Evolutionary conservation across 2,329 filamentous ascomycete genomes (phyloP).

Genomic region (Penicillium sp.): DNA sequence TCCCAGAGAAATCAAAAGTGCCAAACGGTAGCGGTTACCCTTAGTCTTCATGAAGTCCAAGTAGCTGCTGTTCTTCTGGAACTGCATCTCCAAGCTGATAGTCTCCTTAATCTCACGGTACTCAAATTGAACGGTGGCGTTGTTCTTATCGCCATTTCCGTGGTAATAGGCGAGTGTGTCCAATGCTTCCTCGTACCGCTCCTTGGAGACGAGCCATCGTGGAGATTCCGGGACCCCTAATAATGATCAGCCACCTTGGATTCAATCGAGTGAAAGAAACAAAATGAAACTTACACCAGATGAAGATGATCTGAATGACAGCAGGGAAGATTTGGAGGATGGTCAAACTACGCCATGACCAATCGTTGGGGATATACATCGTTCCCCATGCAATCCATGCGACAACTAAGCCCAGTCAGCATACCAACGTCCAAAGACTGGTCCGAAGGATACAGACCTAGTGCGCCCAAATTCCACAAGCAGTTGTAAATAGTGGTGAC

Average conservation of each 20-base stretch:
- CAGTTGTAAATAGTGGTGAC: slow-evolving; percentile 68
- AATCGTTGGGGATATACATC: slow-evolving; percentile 55
- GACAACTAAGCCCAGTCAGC: slow-evolving; percentile 41
- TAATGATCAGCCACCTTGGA: neutral
- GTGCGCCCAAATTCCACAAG: slow-evolving; percentile 61
- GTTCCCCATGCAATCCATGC: slow-evolving; percentile 65
- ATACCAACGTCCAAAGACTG: neutral
- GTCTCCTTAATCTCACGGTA: slow-evolving; percentile 66
- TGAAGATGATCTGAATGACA: slow-evolving; percentile 61
- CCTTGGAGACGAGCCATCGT: slow-evolving; percentile 63
- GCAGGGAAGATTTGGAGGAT: slow-evolving; percentile 64
- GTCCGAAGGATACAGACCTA: slow-evolving; percentile 16
- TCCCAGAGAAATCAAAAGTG: slow-evolving; percentile 61
- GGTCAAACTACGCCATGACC: slow-evolving; percentile 66
- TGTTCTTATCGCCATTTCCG: slow-evolving; percentile 57
- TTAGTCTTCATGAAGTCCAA: slow-evolving; percentile 60
- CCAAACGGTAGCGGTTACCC: slow-evolving; percentile 64
- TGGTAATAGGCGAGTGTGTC: slow-evolving; percentile 62
- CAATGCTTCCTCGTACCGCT: slow-evolving; percentile 61
- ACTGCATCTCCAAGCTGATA: slow-evolving; percentile 56
- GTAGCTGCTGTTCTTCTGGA: slow-evolving; percentile 53
- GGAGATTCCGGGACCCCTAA: slow-evolving; percentile 61
- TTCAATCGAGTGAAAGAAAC: neutral
- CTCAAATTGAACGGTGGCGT: slow-evolving; percentile 64
- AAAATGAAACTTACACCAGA: slow-evolving; percentile 50